These are phyloP conservation scores for Hygrophorus pudorinus DNA, from an alignment of 768 basidiomycete genomes.

Conservation along the genomic window DNA sequence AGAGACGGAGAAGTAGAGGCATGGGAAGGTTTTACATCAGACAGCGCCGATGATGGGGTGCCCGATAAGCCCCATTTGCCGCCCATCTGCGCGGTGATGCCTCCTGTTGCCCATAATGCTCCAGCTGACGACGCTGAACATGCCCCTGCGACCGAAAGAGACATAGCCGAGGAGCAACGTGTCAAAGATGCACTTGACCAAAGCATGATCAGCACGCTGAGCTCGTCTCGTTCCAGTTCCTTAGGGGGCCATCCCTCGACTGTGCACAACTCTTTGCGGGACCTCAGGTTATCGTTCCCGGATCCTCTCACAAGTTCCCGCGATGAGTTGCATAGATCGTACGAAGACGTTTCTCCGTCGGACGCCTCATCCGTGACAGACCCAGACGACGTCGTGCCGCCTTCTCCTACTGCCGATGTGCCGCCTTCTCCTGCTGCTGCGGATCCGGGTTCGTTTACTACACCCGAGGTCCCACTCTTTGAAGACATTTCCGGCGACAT, in stretches of 20 bases:
- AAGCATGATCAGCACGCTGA: conserved; percentile 74
- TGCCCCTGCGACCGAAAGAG: conserved; percentile 21
- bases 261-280: conserved; percentile 53
- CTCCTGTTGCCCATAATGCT: conserved; percentile 21
- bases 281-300: conserved; percentile 74
- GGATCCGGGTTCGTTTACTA: conserved; percentile 25
- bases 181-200: conserved; percentile 73
- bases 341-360: conserved; percentile 37
- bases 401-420: conserved; percentile 1
- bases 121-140: conserved; percentile 3
- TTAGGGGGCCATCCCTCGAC: conserved; percentile 38
- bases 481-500: conserved; percentile 14
- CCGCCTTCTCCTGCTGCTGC: conserved; percentile 15
- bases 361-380: conserved; percentile 22
- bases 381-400: conserved; percentile 9
- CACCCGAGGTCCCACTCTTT: conserved; percentile 27
- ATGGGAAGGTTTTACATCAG: conserved; percentile 72
- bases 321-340: conserved; percentile 51
- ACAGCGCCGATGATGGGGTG: conserved; percentile 39
- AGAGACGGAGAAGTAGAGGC: conserved; percentile 60
- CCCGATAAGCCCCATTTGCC: conserved; percentile 11
- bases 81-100: conserved; percentile 24
- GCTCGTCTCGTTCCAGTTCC: conserved; percentile 60
- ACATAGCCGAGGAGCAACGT: conserved; percentile 52
- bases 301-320: conserved; percentile 71